Percentiles rank a stretch among this genome's conserved stretches.
These are phyloP conservation scores for Phytophthora vignae DNA, from an alignment of 352 stramenopile species.

Conservation along the genomic window DNA sequence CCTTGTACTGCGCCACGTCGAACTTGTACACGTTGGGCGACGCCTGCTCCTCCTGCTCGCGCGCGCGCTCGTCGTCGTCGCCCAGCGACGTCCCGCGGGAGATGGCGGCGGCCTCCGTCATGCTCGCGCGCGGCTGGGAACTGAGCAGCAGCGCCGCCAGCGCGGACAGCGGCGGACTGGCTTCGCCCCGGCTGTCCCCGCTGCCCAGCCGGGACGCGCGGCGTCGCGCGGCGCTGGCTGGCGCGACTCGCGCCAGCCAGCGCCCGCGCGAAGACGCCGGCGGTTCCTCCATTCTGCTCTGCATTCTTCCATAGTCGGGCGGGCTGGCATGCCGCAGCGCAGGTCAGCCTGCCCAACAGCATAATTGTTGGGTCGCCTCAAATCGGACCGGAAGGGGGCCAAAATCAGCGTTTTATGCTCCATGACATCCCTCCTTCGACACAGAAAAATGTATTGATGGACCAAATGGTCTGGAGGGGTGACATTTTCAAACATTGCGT, in stretches of 20 bases:
- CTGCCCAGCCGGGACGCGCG: constrained; percentile 25
- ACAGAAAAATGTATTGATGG: neutral
- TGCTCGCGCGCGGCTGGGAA: constrained; percentile 28
- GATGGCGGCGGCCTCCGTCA: constrained; percentile 37
- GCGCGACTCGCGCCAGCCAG: constrained; percentile 36
- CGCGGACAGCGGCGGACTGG: constrained; percentile 24
- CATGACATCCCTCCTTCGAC: neutral
- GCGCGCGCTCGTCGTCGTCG: constrained; percentile 43
- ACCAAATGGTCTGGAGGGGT: neutral
- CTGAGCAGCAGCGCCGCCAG: constrained; percentile 33
- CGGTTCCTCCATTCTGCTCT: constrained; percentile 28
- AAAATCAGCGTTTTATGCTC: neutral
- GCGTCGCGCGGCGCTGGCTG: too few species aligned
- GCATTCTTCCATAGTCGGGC: constrained; percentile 28
- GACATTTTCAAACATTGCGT: neutral
- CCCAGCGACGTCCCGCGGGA: constrained; percentile 43
- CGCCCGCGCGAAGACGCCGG: constrained; percentile 22
- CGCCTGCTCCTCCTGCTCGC: neutral
- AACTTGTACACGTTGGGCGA: constrained; percentile 79
- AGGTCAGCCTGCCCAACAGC: neutral
- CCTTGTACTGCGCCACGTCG: constrained; percentile 80
- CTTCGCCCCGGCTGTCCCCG: constrained; percentile 21
- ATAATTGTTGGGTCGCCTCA: neutral
- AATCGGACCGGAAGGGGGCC: neutral
- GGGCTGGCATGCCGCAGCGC: neutral